A percentile compares a stretch with the other conserved stretches of the same genome.
These are phyloP conservation scores for Xylariaceae sp. DNA, from an alignment of 2,329 filamentous ascomycete genomes.

Conservation along the genomic window DNA sequence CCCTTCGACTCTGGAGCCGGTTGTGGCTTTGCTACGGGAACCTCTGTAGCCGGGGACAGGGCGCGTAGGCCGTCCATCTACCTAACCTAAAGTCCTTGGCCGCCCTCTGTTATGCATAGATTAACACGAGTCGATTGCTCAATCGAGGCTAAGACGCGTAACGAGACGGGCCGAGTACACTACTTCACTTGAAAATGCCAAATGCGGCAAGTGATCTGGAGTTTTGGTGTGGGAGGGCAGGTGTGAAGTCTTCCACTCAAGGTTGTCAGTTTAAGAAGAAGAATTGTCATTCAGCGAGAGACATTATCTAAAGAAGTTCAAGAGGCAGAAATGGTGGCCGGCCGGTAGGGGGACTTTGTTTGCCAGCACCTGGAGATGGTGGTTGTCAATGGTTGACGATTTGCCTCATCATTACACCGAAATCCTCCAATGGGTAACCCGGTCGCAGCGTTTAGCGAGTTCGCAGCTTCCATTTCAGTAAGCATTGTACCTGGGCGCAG, in stretches of 20 bases:
- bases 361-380: too few relatives aligned
- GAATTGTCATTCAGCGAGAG: neutral
- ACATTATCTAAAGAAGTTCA: too few relatives aligned
- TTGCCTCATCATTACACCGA: constrained; percentile 11
- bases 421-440: constrained; percentile 17
- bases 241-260: too few relatives aligned
- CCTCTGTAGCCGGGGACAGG: constrained; percentile 1
- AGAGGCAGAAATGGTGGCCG: too few relatives aligned
- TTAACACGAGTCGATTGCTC: constrained; percentile 16
- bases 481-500: constrained; percentile 1
- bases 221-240: constrained; percentile 13
- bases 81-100: neutral
- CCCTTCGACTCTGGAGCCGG: neutral
- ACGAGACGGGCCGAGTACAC: constrained; percentile 19
- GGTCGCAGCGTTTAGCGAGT: neutral
- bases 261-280: constrained; percentile 3
- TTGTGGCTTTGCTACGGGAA: neutral
- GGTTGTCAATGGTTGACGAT: neutral
- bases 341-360: too few relatives aligned
- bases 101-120: constrained; percentile 10
- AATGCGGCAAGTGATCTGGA: constrained; percentile 15
- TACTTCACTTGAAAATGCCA: constrained; percentile 13
- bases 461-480: neutral
- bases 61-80: constrained; percentile 2
- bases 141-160: constrained; percentile 16